Evolutionary conservation across 805 yeast species (phyloP), one percentile per base, ranked within the genome.

Genomic region (Lipomyces japonicus): DNA sequence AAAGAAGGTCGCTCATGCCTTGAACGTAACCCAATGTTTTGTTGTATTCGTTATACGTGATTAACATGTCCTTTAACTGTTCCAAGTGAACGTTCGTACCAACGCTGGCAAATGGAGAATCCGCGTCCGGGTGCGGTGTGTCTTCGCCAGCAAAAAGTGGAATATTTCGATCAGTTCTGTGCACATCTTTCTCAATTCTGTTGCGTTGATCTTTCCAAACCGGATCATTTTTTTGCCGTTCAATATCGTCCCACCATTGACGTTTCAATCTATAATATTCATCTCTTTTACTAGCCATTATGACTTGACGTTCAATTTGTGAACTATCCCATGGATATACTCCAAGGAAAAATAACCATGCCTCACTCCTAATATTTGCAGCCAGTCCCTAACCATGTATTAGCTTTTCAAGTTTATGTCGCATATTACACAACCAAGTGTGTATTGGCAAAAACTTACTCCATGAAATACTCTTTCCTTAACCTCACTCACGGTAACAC

Each of bases 1-100:
- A 84, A 32, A 93, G 71, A 44, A 93, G 71, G 67, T 93, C 99
- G 7, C 93, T 81, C 99, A 93, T 93, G 1, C 99, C 99, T 70
- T 93, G 99, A 18, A 93, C 96, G 63, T 93, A 93, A 0, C 98
- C 98, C 59, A 93, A 69, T 59, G 88, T 84, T 40, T 72, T 74
- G 66, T 93, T 90, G 65, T 82, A 76, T 66, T 86, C 89, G 65
- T 93, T 91, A 63, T 84, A 91, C 0, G 97, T 86, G 49, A 89
- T 74, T 35, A 93, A 72, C 53, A 93, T 84, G 60, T 85, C 89
- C 59, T 87, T 77, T 70, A 93, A 69, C 44, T 71, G 76, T 53
- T 78, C 74, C 51, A 93, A 71, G 66, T 93, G 89, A 9, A 86
- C 82, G 65, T 93, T 93, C 38, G 95, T 81, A 24, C 79, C 77